phyloP scores from a whole-genome alignment of 352 stramenopile species.

The Pythium volutum region DNA sequence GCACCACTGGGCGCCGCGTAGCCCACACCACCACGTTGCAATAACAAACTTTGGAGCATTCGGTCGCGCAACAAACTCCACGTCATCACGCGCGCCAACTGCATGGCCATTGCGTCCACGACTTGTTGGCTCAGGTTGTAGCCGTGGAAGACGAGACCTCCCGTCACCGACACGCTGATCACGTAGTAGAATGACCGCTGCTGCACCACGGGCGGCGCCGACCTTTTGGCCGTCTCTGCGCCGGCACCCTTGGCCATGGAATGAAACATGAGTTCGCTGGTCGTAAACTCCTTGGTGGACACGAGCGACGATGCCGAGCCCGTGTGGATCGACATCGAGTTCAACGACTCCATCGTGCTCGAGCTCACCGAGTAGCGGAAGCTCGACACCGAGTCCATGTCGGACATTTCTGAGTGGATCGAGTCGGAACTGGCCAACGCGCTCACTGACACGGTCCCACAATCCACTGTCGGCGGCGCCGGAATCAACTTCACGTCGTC shows the following conservation, averaged over 20 bases:
- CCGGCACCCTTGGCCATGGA: conserved; percentile 17
- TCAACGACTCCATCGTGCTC: conserved; percentile 36
- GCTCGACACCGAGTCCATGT: conserved; percentile 45
- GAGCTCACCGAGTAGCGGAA: conserved; percentile 19
- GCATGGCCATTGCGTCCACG: conserved; percentile 49
- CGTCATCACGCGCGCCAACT: conserved; percentile 58
- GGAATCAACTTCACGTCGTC: conserved; percentile 19
- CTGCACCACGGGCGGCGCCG: conserved; percentile 6
- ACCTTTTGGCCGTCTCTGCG: conserved; percentile 1
- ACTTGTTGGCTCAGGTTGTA: conserved; percentile 78
- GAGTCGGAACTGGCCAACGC: conserved; percentile 51
- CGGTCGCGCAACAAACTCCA: conserved; percentile 72
- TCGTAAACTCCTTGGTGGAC: conserved; percentile 35
- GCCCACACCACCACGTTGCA: conserved; percentile 58
- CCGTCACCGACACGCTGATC: conserved; percentile 56
- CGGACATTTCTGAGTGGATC: conserved; percentile 69
- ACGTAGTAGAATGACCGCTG: conserved; percentile 78
- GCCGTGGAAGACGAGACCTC: conserved; percentile 55
- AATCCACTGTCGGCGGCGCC: background rate
- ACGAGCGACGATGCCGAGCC: conserved; percentile 12
- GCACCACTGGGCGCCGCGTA: conserved; percentile 42
- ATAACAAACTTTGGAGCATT: conserved; percentile 50
- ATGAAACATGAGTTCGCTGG: conserved; percentile 57
- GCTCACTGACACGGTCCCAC: background rate
- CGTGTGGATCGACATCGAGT: background rate